Percentiles rank a stretch among this genome's conserved stretches.
These are phyloP conservation scores for Kodamaea suecica DNA, from an alignment of 1,139 yeast genomes.

Conservation along the genomic window DNA sequence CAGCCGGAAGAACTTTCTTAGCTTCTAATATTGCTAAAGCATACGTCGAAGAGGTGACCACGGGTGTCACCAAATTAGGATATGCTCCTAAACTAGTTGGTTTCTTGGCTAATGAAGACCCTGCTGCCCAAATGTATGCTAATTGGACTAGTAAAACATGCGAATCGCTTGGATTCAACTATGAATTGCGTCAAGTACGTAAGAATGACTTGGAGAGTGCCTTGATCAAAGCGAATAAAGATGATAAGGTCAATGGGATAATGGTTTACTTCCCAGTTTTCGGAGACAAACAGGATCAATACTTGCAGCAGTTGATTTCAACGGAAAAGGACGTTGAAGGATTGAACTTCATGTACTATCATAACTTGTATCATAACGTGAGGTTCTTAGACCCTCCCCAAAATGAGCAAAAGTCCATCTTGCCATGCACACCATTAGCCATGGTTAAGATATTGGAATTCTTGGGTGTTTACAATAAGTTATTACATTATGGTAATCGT, in stretches of 20 bases:
- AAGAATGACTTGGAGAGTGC: constrained; percentile 85
- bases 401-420: constrained; percentile 72
- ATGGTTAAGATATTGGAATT: constrained; percentile 89
- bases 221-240: constrained; percentile 76
- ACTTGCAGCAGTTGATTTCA: constrained; percentile 84
- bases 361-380: constrained; percentile 89
- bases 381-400: constrained; percentile 72
- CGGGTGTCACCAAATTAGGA: constrained; percentile 51
- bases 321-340: constrained; percentile 96
- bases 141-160: constrained; percentile 94
- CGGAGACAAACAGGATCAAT: constrained; percentile 92
- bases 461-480: constrained; percentile 78
- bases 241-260: constrained; percentile 78
- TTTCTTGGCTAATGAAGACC: constrained; percentile 85
- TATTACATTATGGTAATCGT: constrained; percentile 85
- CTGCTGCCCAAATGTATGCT: constrained; percentile 94
- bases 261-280: constrained; percentile 99
- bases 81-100: constrained; percentile 79
- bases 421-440: constrained; percentile 96
- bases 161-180: constrained; percentile 77
- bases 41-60: constrained; percentile 67
- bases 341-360: constrained; percentile 82
- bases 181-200: constrained; percentile 68
- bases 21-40: constrained; percentile 87
- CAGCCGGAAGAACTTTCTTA: constrained; percentile 75